Conservation (phyloP, 768 basidiomycete species). For the Amanita exitialis region DNA sequence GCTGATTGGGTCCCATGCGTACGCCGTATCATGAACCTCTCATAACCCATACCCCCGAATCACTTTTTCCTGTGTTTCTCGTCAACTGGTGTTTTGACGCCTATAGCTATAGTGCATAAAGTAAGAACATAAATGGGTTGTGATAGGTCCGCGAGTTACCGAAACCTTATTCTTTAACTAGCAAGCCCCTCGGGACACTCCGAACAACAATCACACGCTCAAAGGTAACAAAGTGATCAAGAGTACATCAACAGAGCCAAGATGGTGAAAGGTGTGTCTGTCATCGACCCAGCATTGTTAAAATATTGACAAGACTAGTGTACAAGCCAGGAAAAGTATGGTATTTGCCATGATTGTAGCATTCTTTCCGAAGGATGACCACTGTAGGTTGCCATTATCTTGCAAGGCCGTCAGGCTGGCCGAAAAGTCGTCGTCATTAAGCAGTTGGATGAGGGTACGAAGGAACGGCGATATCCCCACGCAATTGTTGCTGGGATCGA, state of each 20-base stretch:
- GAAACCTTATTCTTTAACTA: constrained; percentile 27
- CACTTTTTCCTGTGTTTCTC: no score
- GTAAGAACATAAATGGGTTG: no score
- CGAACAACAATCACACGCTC: constrained; percentile 18
- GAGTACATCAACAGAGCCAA: constrained; percentile 30
- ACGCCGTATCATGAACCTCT: no score
- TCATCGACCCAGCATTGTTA: constrained; percentile 1
- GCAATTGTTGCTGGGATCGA: constrained; percentile 98
- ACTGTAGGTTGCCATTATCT: constrained; percentile 83
- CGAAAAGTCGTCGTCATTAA: constrained; percentile 99
- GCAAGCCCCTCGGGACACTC: constrained; percentile 32
- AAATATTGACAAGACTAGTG: constrained; percentile 35
- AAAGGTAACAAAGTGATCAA: constrained; percentile 23
- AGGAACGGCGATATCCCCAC: constrained; percentile 94
- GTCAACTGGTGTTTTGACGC: no score
- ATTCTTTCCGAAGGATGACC: background rate
- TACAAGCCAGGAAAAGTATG: constrained; percentile 92
- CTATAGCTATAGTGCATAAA: no score
- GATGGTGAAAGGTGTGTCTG: constrained; percentile 34
- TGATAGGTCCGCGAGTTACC: background rate
- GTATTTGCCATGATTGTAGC: background rate
- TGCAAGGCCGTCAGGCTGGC: constrained; percentile 98
- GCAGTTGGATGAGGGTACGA: constrained; percentile 94
- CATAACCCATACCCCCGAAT: no score
- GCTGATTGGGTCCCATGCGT: no score